Evolutionary conservation across 225 moss, liverwort and hornwort species (phyloP).

Genomic region (Takakia lepidozioides): DNA sequence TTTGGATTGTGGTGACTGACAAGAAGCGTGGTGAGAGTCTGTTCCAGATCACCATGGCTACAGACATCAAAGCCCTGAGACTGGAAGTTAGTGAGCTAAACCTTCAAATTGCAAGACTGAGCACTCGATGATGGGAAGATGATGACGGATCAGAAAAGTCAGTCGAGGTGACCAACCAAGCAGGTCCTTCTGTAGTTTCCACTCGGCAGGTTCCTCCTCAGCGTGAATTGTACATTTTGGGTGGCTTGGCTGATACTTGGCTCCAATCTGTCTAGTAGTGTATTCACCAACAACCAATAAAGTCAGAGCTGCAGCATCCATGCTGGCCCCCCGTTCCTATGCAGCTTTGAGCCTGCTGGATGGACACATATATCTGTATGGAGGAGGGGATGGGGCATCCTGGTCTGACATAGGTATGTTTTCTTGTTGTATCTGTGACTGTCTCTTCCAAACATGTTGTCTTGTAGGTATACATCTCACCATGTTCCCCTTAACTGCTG

Average conservation of each 20-base stretch:
- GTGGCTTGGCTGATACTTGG: conserved; percentile 73
- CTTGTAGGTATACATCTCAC: too few species aligned
- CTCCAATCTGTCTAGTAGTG: conserved; percentile 73
- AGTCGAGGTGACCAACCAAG: conserved; percentile 8
- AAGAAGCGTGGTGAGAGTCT: too few species aligned
- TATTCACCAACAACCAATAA: conserved; percentile 56
- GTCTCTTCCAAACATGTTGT: too few species aligned
- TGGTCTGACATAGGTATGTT: conserved; percentile 77
- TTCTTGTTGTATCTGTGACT: neutral
- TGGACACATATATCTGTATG: conserved; percentile 69
- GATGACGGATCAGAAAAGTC: conserved; percentile 15
- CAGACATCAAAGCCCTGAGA: conserved; percentile 48
- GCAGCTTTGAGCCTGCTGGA: conserved; percentile 74
- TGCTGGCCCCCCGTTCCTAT: conserved; percentile 79
- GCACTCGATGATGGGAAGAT: conserved; percentile 33
- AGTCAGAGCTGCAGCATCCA: conserved; percentile 38
- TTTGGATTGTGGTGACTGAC: too few species aligned
- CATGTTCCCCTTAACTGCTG: too few species aligned
- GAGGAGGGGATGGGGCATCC: conserved; percentile 83
- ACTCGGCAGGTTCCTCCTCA: conserved; percentile 15
- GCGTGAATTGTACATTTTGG: conserved; percentile 63
- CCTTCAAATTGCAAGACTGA: conserved; percentile 17
- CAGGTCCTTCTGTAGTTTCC: conserved; percentile 1
- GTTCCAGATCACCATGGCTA: conserved; percentile 44
- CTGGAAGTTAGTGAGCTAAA: conserved; percentile 44